phyloP scores from a whole-genome alignment of 2,329 filamentous ascomycete genomes.

The Ophiostoma triangulosporum region DNA sequence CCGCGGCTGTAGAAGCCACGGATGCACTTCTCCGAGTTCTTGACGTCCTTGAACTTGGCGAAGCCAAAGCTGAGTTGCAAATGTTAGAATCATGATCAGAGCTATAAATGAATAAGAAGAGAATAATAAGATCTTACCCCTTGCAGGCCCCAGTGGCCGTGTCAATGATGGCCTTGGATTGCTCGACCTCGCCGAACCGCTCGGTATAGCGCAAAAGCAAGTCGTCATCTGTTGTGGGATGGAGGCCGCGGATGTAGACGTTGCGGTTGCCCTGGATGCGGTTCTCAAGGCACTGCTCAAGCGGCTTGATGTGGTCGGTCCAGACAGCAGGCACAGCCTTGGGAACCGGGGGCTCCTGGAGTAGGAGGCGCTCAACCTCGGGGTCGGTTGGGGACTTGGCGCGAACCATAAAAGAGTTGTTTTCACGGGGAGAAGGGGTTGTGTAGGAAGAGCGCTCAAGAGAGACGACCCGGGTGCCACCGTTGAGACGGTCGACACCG shows the following conservation, averaged over 20 bases:
- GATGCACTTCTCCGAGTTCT: conserved; percentile 89
- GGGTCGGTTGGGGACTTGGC: conserved; percentile 33
- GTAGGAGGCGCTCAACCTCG: conserved; percentile 49
- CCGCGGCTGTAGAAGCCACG: conserved; percentile 87
- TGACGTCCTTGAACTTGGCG: conserved; percentile 81
- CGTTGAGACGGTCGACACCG: conserved; percentile 44
- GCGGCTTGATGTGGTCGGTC: conserved; percentile 73
- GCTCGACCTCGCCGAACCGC: conserved; percentile 87
- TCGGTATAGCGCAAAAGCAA: conserved; percentile 69
- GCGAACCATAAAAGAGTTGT: conserved; percentile 23
- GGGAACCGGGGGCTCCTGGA: conserved; percentile 72
- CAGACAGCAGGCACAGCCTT: conserved; percentile 81
- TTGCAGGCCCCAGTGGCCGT: conserved; percentile 88
- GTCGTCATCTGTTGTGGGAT: conserved; percentile 89
- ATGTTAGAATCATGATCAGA: background rate
- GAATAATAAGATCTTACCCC: conserved; percentile 46
- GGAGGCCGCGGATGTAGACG: conserved; percentile 92
- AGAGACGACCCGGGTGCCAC: conserved; percentile 39
- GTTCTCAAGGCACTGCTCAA: conserved; percentile 91
- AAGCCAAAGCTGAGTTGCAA: conserved; percentile 69
- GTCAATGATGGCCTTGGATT: conserved; percentile 97
- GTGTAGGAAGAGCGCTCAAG: conserved; percentile 50
- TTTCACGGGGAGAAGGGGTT: conserved; percentile 51
- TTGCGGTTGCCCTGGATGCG: conserved; percentile 86
- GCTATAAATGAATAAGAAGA: too few relatives aligned